phyloP scores from a whole-genome alignment of 768 basidiomycete species.

The Naganishia antarctica region DNA sequence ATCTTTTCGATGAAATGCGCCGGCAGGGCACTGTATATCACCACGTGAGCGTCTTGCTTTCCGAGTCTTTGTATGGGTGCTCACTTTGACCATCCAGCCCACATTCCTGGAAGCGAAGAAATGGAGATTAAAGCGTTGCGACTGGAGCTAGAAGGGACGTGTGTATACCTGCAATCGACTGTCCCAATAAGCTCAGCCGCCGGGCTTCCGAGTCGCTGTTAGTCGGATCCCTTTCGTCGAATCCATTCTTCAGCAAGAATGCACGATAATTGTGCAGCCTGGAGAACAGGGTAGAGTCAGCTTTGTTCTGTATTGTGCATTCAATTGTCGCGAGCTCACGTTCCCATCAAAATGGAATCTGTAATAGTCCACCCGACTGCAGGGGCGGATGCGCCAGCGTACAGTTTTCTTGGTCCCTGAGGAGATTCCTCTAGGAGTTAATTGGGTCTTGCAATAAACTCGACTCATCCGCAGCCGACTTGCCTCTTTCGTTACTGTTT shows the following conservation, averaged over 20 bases:
- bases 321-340: slow-evolving; percentile 28
- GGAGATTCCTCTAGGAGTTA: too few relatives aligned
- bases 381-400: slow-evolving; percentile 44
- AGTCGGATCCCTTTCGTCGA: slow-evolving; percentile 35
- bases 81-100: slow-evolving; percentile 49
- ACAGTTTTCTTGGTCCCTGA: slow-evolving; percentile 39
- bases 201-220: slow-evolving; percentile 6
- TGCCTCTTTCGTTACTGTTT: slow-evolving; percentile 26
- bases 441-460: too few relatives aligned
- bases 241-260: slow-evolving; percentile 38
- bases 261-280: slow-evolving; percentile 48
- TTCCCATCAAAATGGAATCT: slow-evolving; percentile 48
- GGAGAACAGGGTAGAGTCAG: neutral
- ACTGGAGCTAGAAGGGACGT: neutral
- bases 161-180: slow-evolving; percentile 39
- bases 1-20: slow-evolving; percentile 74
- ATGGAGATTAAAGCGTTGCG: neutral
- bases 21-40: slow-evolving; percentile 56
- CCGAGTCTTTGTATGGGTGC: neutral
- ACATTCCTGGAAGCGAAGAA: slow-evolving; percentile 18
- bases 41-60: neutral
- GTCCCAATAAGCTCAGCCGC: slow-evolving; percentile 42
- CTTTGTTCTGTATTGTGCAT: neutral
- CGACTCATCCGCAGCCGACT: neutral
- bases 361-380: slow-evolving; percentile 49